Evolutionary conservation across 345 rosid species (phyloP), one percentile per base, ranked within the genome.

Genomic region (Cardamine resedifolia): DNA sequence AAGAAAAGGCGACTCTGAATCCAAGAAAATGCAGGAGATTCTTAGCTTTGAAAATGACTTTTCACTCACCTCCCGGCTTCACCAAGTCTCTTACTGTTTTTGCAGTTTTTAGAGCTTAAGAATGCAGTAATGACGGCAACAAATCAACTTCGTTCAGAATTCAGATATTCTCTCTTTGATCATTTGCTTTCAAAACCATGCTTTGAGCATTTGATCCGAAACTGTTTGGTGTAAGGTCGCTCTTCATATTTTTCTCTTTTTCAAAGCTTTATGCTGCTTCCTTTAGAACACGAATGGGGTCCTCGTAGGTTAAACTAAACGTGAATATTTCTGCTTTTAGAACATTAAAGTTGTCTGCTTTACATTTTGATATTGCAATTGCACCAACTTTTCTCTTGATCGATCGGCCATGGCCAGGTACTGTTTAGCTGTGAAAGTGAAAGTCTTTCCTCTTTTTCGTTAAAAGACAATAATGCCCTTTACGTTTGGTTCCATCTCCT

Each of bases 71-170:
- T n/a, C n/a, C n/a, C n/a, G n/a, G n/a, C n/a, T n/a, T 77, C 85
- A 73, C 68, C 63, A 39, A 62, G 51, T 71, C 44, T 55, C 63
- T 34, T 45, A 58, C 45, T 51, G 48, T 78, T 65, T 58, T 38
- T 57, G 23, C 74, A 36, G 61, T 4, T 44, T 41, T 44, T 43
- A 56, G 41, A 55, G 45, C 72, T 59, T 33, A 47, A 55, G 65
- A 68, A n/a, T 72, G 80, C 73, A 69, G 81, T 69, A 74, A 21
- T 78, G 83, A 80, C 67, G 44, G 30, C 75, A 53, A 58, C n/a
- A n/a, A n/a, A 41, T 73, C 57, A 66, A 73, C 48, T 49, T 73
- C 18, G 53, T 52, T 58, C 38, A 64, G 75, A 69, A 53, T 52
- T 51, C 51, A 64, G 75, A 65, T 73, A 55, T 26, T 38, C 34